Evolutionary conservation across 805 yeast genomes (phyloP), one percentile per base, ranked within the genome.

Genomic region (Vanderwaltozyma polyspora): DNA sequence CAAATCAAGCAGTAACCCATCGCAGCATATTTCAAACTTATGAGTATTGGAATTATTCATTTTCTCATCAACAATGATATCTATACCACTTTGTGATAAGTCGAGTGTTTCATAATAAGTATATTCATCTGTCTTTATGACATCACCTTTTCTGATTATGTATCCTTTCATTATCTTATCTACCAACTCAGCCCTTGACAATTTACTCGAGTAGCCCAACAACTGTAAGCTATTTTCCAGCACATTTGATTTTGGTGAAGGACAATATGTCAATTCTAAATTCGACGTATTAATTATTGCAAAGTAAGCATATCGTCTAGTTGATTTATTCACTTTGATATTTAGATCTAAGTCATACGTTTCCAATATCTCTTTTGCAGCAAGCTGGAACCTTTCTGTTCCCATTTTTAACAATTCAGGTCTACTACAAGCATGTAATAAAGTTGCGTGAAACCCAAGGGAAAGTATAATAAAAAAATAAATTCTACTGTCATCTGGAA

Each of bases 401-500:
- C 94, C 95, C 40, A 67, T 62, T 32, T 64, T 64, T 19, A 86
- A 64, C 52, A 79, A 59, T 44, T 78, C 79, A 0, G 78, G 75
- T 0, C 76, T 65, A 43, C 84, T 89, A 34, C 87, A 74, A 37
- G 79, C 79, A 21, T 87, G 87, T 2, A 87, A 86, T 32, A 87
- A 57, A 3, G 86, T 72, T 2, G 95, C 85, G 57, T 87, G 96
- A 42, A 85, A 72, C 0, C 79, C 93, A 83, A 94, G 76, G 0
- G 94, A 81, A 0, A 74, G 65, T 8, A 86, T 93, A 2, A 83
- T 83, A 13, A 70, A 39, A 49, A 76, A 61, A 2, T 50, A 38
- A 5, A 54, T 32, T 1, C 38, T 37, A 5, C 32, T 32, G 3
- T 49, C 51, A 28, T 49, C 42, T 3, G 66, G 65, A 24, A 62